Percentiles rank a stretch among this genome's conserved stretches.
phyloP scores from a whole-genome alignment of 2,329 filamentous ascomycete genomes.

The Exutisphaerella laricina region DNA sequence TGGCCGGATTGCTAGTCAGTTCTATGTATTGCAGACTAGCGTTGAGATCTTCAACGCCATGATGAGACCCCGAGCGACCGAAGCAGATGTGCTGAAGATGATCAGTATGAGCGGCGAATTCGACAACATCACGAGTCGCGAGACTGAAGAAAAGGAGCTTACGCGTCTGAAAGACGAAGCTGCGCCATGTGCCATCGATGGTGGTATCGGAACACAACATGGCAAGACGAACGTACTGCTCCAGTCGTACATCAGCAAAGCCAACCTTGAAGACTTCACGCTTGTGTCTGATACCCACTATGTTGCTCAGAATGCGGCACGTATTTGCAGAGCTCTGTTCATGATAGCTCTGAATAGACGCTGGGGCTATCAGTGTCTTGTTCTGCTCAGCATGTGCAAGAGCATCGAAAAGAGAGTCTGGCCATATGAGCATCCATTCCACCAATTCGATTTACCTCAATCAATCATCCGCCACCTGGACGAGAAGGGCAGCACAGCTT shows the following conservation, averaged over 20 bases:
- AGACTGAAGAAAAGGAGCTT: constrained; percentile 87
- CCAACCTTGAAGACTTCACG: constrained; percentile 86
- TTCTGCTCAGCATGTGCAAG: constrained; percentile 86
- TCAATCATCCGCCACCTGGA: constrained; percentile 80
- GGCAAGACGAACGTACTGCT: constrained; percentile 94
- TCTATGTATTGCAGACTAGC: constrained; percentile 87
- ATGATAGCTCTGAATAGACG: constrained; percentile 94
- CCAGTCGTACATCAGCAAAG: constrained; percentile 87
- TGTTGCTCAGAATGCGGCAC: constrained; percentile 88
- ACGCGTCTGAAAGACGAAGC: constrained; percentile 63
- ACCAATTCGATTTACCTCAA: constrained; percentile 86
- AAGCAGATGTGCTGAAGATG: constrained; percentile 92
- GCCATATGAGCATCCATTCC: constrained; percentile 90
- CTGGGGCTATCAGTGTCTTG: constrained; percentile 93
- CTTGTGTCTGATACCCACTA: constrained; percentile 88
- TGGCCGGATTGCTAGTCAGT: constrained; percentile 94
- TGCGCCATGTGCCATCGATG: constrained; percentile 72
- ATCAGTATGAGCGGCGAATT: constrained; percentile 97
- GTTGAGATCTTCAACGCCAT: constrained; percentile 94
- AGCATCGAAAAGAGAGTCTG: constrained; percentile 95
- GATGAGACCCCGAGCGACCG: constrained; percentile 80
- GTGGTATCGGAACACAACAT: constrained; percentile 61
- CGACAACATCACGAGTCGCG: constrained; percentile 89
- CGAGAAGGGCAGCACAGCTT: constrained; percentile 64
- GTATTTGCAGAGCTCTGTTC: constrained; percentile 91